A percentile compares a stretch with the other conserved stretches of the same genome.
These are phyloP conservation scores for Xenoacremonium recifei DNA, from an alignment of 2,329 filamentous ascomycete species.

Conservation along the genomic window DNA sequence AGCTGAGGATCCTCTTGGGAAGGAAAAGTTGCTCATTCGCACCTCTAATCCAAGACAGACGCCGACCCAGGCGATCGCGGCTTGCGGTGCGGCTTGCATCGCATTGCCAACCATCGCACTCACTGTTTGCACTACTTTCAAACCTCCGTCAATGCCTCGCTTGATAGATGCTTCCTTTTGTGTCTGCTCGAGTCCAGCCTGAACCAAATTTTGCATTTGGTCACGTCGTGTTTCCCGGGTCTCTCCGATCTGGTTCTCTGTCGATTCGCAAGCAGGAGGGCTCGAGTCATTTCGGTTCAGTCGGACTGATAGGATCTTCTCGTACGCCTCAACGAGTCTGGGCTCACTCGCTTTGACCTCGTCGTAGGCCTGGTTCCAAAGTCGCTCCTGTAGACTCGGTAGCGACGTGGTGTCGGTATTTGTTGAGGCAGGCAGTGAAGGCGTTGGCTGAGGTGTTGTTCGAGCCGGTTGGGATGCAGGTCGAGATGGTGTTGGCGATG, in stretches of 20 bases:
- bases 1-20: constrained; percentile 1
- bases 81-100: constrained; percentile 29
- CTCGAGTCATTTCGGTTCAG: constrained; percentile 4
- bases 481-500: background rate
- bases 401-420: background rate
- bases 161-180: constrained; percentile 23
- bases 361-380: constrained; percentile 21
- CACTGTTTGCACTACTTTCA: constrained; percentile 20
- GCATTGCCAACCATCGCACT: constrained; percentile 25
- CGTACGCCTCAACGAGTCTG: constrained; percentile 18
- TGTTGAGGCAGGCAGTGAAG: background rate
- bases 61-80: constrained; percentile 36
- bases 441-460: background rate
- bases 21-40: constrained; percentile 1
- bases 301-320: constrained; percentile 15
- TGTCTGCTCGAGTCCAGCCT: constrained; percentile 26
- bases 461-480: background rate
- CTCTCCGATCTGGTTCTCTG: constrained; percentile 8
- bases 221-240: constrained; percentile 4
- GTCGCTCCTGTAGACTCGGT: constrained; percentile 4
- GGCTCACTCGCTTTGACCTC: constrained; percentile 12
- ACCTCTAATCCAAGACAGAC: constrained; percentile 35
- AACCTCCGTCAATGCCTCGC: constrained; percentile 17
- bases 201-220: constrained; percentile 31
- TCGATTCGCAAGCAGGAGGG: background rate